Evolutionary conservation across 2,329 filamentous ascomycete genomes (phyloP).

Genomic region (Dichotomopilus funicola): DNA sequence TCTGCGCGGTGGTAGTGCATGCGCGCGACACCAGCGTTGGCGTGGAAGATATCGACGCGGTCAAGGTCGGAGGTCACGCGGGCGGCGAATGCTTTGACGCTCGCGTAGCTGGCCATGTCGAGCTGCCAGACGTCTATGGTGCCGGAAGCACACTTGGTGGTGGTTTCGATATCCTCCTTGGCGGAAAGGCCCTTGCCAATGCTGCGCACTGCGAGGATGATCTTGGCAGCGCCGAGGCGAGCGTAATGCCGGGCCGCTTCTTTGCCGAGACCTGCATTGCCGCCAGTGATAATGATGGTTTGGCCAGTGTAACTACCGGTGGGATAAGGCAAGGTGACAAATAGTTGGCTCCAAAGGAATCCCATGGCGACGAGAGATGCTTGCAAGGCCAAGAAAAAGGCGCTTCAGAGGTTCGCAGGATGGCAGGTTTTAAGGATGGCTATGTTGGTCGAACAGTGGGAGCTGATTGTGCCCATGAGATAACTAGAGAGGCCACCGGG

Average conservation of each 20-base stretch:
- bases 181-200: conserved; percentile 31
- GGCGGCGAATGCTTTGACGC: conserved; percentile 36
- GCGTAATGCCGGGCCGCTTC: conserved; percentile 31
- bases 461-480: too few relatives aligned
- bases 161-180: conserved; percentile 29
- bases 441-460: too few relatives aligned
- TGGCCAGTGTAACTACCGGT: conserved; percentile 4
- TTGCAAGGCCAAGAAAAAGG: too few relatives aligned
- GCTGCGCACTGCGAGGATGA: conserved; percentile 31
- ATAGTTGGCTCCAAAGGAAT: conserved; percentile 14
- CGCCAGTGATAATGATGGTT: conserved; percentile 30
- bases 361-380: background rate
- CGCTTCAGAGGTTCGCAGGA: too few relatives aligned
- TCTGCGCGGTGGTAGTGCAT: conserved; percentile 29
- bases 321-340: conserved; percentile 7
- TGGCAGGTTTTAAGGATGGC: too few relatives aligned
- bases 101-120: conserved; percentile 13
- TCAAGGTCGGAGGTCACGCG: conserved; percentile 21
- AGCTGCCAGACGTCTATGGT: conserved; percentile 5
- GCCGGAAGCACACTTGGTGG: conserved; percentile 15
- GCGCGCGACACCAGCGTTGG: background rate
- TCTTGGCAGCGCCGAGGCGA: conserved; percentile 25
- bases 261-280: conserved; percentile 30
- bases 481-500: too few relatives aligned
- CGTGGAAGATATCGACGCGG: conserved; percentile 21